Evolutionary conservation across 2,329 filamentous ascomycete species (phyloP), one percentile per base, ranked within the genome.

Genomic region (Sclerotiophoma versabilis): DNA sequence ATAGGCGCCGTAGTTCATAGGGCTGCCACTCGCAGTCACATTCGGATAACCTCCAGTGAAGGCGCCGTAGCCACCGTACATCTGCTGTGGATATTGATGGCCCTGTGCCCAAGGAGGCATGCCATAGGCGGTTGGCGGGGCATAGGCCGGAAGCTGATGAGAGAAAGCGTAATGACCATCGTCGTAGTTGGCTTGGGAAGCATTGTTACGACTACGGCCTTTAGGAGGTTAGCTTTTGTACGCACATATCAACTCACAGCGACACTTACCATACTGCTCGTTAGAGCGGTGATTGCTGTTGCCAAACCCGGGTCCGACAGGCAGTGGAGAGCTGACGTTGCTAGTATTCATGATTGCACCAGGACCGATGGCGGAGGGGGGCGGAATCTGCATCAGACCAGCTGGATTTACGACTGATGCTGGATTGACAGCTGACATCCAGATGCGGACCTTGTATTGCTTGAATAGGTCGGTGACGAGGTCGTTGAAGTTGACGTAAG

Each of bases 371-470:
- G 70, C 73, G 20, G 74, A 74, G 2, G 74, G 74, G 12, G 73
- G 73, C 15, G 66, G 68, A 7, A 75, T 63, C 20, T 72, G 68
- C 33, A 65, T 64, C 19, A 65, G 39, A n/a, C 70, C 71, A 3
- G 69, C 66, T 10, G 71, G 71, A 38, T 73, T 73, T 29, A 74
- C 68, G 75, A 98, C 97, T 0, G 93, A 97, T 5, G 93, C 95
- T 7, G 95, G 95, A 73, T 99, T 99, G 75, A 99, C 96, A 4
- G 95, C 95, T 4, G 93, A 98, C 91, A 99, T 96, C 95, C 95
- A 99, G 68, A 99, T 99, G 65, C 96, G 87, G 19, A 93, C 96
- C 81, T 99, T 99, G 83, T 98, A 99, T 59, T 98, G 93, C 78
- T 98, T 98, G 84, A 98, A 99, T 11, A 99, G 83, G 72, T 99